Conservation (phyloP, 495 filamentous ascomycete species). For the Lasiosphaeria hispida region DNA sequence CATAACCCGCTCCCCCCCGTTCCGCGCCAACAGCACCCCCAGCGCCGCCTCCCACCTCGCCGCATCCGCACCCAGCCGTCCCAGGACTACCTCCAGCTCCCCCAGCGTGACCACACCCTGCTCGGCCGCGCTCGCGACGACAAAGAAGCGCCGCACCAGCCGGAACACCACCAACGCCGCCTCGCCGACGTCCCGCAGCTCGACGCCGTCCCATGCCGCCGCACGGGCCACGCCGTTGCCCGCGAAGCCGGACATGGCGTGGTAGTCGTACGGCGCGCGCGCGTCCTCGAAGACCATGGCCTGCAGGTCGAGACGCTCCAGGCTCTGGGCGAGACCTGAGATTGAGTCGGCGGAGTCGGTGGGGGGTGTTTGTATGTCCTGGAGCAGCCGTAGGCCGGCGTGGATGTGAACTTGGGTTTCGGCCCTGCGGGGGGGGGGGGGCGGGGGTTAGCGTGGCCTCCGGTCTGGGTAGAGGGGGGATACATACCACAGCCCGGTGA, state of each 20-base stretch:
- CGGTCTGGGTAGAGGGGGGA: too few species aligned
- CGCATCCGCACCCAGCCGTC: not conserved
- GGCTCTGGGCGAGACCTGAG: conserved; percentile 13
- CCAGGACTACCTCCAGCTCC: not conserved
- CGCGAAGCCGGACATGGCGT: not conserved
- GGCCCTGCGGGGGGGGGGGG: too few species aligned
- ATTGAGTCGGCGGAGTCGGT: too few species aligned
- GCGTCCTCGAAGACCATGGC: conserved; percentile 17
- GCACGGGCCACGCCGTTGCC: not conserved
- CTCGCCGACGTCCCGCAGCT: not conserved
- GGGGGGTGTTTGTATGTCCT: not conserved
- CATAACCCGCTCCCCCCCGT: not conserved
- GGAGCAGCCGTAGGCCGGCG: conserved; percentile 16
- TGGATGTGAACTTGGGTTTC: conserved; percentile 18
- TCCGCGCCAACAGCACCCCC: not conserved
- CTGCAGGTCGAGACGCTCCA: conserved; percentile 19
- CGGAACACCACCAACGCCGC: conserved; percentile 4
- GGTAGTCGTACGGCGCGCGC: conserved; percentile 10
- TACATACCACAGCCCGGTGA: conserved; percentile 14
- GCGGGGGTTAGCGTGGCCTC: too few species aligned
- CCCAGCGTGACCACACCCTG: not conserved
- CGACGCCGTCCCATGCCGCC: too few species aligned
- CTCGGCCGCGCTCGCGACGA: not conserved
- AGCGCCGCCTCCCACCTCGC: conserved; percentile 9
- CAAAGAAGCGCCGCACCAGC: conserved; percentile 1